Percentiles rank a stretch among this genome's conserved stretches.
Conservation (phyloP, 2,329 filamentous ascomycete genomes). For the Fusarium keratoplasticum region DNA sequence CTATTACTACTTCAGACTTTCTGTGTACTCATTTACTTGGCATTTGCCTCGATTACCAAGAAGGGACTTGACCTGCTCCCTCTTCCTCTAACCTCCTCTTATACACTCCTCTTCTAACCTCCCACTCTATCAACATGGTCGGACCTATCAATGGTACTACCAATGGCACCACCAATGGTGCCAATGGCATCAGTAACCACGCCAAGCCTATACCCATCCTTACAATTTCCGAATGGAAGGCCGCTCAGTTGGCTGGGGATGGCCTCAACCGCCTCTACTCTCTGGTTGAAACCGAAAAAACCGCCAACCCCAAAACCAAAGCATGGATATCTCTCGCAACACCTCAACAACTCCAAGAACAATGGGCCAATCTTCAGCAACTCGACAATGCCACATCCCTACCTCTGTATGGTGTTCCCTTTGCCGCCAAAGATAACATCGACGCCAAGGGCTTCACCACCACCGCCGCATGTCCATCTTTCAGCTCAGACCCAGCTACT, state of each 20-base stretch:
- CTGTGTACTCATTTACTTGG: not conserved
- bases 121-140: not conserved
- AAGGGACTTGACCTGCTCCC: not conserved
- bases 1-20: too few species aligned
- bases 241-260: constrained; percentile 37
- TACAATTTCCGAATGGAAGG: constrained; percentile 43
- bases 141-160: too few species aligned
- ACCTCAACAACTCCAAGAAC: constrained; percentile 37
- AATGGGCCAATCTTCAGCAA: constrained; percentile 31
- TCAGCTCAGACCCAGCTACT: constrained; percentile 57
- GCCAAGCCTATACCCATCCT: too few species aligned
- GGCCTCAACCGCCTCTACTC: constrained; percentile 45
- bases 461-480: constrained; percentile 64
- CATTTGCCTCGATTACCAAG: not conserved
- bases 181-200: too few species aligned
- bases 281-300: constrained; percentile 37
- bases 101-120: not conserved
- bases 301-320: constrained; percentile 36
- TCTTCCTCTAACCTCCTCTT: too few species aligned
- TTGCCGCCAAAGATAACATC: constrained; percentile 68
- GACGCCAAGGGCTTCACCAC: constrained; percentile 63
- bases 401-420: constrained; percentile 68
- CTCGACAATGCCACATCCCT: constrained; percentile 40
- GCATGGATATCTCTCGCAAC: constrained; percentile 50
- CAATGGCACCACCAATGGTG: too few species aligned